A percentile compares a stretch with the other conserved stretches of the same genome.
Evolutionary conservation across 805 yeast species (phyloP).

Genomic region (Vanderwaltozyma tropicalis): DNA sequence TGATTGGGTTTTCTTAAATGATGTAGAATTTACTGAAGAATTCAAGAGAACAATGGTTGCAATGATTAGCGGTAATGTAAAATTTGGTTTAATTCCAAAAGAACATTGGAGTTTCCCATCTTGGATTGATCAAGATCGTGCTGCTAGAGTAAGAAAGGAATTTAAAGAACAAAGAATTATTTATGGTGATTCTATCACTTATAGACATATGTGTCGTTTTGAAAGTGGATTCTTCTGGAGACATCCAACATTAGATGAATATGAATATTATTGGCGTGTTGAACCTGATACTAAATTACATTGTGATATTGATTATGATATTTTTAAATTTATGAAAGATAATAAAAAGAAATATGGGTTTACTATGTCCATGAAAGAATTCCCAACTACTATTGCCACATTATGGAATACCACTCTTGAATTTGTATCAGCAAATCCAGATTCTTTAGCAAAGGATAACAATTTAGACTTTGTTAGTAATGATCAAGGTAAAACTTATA

Average conservation of each 20-base stretch:
- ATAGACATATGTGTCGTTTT: constrained; percentile 86
- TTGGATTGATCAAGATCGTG: constrained; percentile 64
- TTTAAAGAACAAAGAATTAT: constrained; percentile 41
- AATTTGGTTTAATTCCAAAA: constrained; percentile 61
- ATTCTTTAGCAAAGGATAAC: constrained; percentile 49
- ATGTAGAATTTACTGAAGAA: constrained; percentile 60
- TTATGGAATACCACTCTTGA: constrained; percentile 66
- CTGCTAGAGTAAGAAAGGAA: constrained; percentile 47
- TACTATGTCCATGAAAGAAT: constrained; percentile 65
- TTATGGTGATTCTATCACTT: constrained; percentile 68
- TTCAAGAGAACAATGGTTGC: constrained; percentile 47
- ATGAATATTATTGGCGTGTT: constrained; percentile 88
- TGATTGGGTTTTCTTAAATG: constrained; percentile 93
- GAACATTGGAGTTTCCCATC: constrained; percentile 88
- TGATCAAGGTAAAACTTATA: constrained; percentile 60
- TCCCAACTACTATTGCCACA: constrained; percentile 59
- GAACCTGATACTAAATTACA: constrained; percentile 70
- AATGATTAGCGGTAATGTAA: constrained; percentile 55
- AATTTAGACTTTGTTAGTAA: constrained; percentile 62
- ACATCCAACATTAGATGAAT: constrained; percentile 54
- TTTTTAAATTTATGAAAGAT: constrained; percentile 72
- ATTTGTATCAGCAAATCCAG: constrained; percentile 51
- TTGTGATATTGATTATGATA: constrained; percentile 73
- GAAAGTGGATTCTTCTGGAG: constrained; percentile 80
- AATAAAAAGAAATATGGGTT: constrained; percentile 66